A percentile compares a stretch with the other conserved stretches of the same genome.
Evolutionary conservation across 768 basidiomycete species (phyloP).

Genomic region (Suillus spraguei): DNA sequence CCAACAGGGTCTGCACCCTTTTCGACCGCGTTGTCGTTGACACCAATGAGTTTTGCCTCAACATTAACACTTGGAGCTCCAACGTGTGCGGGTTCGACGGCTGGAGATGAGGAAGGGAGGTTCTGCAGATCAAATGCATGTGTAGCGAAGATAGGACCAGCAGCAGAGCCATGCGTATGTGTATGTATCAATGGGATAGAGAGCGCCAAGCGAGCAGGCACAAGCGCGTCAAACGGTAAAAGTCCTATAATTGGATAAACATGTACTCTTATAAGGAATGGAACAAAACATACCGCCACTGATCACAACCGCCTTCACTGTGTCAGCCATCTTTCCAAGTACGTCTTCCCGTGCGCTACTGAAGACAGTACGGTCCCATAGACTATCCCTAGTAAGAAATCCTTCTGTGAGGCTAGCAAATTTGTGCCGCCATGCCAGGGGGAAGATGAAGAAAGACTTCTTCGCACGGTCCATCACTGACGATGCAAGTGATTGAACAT

Average conservation of each 20-base stretch:
- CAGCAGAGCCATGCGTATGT: constrained; percentile 60
- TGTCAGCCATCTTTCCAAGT: constrained; percentile 60
- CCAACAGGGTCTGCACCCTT: constrained; percentile 68
- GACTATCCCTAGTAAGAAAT: constrained; percentile 71
- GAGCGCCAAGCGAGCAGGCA: constrained; percentile 70
- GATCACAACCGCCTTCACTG: constrained; percentile 68
- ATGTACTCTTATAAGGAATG: background rate
- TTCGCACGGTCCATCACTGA: constrained; percentile 57
- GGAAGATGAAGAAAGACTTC: constrained; percentile 53
- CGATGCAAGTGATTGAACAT: constrained; percentile 56
- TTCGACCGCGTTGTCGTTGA: constrained; percentile 68
- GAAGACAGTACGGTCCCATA: constrained; percentile 86
- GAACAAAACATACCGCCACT: constrained; percentile 59
- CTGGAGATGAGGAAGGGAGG: constrained; percentile 45
- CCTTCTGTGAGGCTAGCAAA: constrained; percentile 68
- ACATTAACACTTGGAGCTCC: constrained; percentile 88
- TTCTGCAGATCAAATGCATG: constrained; percentile 87
- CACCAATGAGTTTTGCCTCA: constrained; percentile 75
- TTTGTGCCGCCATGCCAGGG: constrained; percentile 81
- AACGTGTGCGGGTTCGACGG: constrained; percentile 44
- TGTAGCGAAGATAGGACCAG: constrained; percentile 80
- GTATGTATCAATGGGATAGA: constrained; percentile 75
- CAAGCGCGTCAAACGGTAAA: constrained; percentile 51
- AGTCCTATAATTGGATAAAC: constrained; percentile 39
- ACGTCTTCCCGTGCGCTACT: constrained; percentile 62